Evolutionary conservation across 2,329 filamentous ascomycete genomes (phyloP).

Genomic region (Dichotomopilus funicola): DNA sequence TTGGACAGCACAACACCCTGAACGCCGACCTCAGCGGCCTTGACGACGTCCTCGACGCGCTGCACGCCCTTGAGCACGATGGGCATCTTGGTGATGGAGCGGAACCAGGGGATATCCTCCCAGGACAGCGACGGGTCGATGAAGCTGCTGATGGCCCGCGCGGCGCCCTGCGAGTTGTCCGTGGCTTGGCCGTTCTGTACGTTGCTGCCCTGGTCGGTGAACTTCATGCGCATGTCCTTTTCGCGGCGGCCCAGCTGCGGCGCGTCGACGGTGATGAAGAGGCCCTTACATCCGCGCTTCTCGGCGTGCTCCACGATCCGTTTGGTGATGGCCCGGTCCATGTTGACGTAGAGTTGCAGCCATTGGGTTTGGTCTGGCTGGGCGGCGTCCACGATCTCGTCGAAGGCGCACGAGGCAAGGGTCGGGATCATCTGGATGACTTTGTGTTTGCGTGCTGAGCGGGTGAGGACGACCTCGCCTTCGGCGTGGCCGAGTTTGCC

Average conservation of each 20-base stretch:
- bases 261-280: constrained; percentile 98
- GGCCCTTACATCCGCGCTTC: constrained; percentile 80
- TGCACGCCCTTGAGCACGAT: constrained; percentile 96
- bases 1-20: constrained; percentile 92
- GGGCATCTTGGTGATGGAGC: constrained; percentile 83
- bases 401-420: constrained; percentile 91
- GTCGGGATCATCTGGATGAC: constrained; percentile 99
- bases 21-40: constrained; percentile 73
- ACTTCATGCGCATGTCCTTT: constrained; percentile 96
- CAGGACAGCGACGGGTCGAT: constrained; percentile 93
- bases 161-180: constrained; percentile 85
- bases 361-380: constrained; percentile 81
- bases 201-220: constrained; percentile 72
- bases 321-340: constrained; percentile 83
- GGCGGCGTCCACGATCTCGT: constrained; percentile 87
- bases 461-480: constrained; percentile 86
- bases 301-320: constrained; percentile 90
- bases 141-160: constrained; percentile 89
- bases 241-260: constrained; percentile 90
- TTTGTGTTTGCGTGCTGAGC: constrained; percentile 75
- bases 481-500: constrained; percentile 92
- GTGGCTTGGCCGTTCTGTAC: constrained; percentile 72
- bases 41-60: constrained; percentile 87
- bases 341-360: constrained; percentile 97
- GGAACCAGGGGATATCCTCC: constrained; percentile 93